Evolutionary conservation across 164 flowering plant genomes (phyloP), one percentile per base, ranked within the genome.

Genomic region (Malania oleifera): DNA sequence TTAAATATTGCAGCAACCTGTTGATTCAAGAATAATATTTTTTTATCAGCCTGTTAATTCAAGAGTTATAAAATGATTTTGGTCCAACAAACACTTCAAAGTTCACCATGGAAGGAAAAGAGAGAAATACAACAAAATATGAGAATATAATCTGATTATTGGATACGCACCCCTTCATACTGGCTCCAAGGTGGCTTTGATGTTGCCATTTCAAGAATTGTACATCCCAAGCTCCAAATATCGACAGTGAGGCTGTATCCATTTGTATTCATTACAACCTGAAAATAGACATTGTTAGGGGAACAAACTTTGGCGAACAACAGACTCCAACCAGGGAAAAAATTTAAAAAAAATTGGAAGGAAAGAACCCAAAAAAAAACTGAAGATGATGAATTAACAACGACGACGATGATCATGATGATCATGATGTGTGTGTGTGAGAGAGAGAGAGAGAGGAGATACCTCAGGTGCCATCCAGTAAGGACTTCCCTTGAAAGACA

Each of bases 401-500:
- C n/a, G n/a, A n/a, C n/a, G n/a, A n/a, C n/a, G n/a, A n/a, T n/a
- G n/a, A n/a, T n/a, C n/a, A n/a, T n/a, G n/a, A n/a, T n/a, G n/a
- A n/a, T n/a, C n/a, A n/a, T n/a, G n/a, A n/a, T n/a, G 49, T 10
- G 18, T n/a, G 13, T 15, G 41, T 19, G 18, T 20, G 31, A 49
- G 47, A 57, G 44, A 59, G 38, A 52, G 54, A 28, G 28, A 41
- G 29, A 26, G 35, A 46, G 46, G 25, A 14, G 41, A 5, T 59
- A 91, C 98, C 96, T 91, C 98, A 41, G 98, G 98, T 34, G 98
- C 96, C 96, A 91, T 91, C 98, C 98, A 91, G 57, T 88, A 91
- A 40, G 96, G 96, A 70, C 96, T 91, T 63, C 96, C 98, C 66
- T 86, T 91, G 76, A 89, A 91, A 63, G 98, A 91, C 35, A 91